Evolutionary conservation across 441 rosid species (phyloP).

Genomic region (Dalechampia spathulata): DNA sequence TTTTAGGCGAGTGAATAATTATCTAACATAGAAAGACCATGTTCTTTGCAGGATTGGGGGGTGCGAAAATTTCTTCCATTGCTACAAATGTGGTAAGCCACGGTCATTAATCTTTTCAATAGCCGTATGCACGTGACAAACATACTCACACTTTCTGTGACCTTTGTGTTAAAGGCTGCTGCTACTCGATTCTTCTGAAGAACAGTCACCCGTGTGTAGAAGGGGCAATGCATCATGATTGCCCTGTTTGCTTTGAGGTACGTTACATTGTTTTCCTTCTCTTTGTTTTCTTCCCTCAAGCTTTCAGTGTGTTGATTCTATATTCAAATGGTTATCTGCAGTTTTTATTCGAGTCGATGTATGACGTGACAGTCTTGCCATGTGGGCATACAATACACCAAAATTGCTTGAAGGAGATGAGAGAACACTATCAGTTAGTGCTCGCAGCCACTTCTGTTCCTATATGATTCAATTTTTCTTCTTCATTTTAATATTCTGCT

Average conservation of each 20-base stretch:
- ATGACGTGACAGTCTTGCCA: conserved; percentile 56
- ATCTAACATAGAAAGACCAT: background rate
- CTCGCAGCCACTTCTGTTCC: background rate
- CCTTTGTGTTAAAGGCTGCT: conserved; percentile 47
- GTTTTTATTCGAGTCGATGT: conserved; percentile 71
- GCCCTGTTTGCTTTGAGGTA: conserved; percentile 95
- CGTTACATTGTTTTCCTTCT: background rate
- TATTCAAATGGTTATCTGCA: conserved; percentile 24
- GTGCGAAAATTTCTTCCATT: conserved; percentile 79
- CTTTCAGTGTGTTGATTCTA: background rate
- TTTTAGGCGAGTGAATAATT: too few species aligned
- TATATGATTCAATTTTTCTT: background rate
- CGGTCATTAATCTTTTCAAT: background rate
- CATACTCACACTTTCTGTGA: background rate
- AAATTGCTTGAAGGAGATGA: conserved; percentile 79
- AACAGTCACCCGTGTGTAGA: conserved; percentile 81
- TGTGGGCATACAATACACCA: conserved; percentile 85
- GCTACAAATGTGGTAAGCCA: conserved; percentile 79
- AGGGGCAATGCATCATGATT: conserved; percentile 94
- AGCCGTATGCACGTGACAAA: background rate
- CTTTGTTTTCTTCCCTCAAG: background rate
- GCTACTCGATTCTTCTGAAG: conserved; percentile 60
- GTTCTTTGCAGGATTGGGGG: conserved; percentile 63
- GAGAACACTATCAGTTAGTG: conserved; percentile 65
- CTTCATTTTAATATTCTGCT: too few species aligned